These are phyloP conservation scores for Trypanosoma platydactyli DNA, from an alignment of 208 protist genomes.

Conservation along the genomic window DNA sequence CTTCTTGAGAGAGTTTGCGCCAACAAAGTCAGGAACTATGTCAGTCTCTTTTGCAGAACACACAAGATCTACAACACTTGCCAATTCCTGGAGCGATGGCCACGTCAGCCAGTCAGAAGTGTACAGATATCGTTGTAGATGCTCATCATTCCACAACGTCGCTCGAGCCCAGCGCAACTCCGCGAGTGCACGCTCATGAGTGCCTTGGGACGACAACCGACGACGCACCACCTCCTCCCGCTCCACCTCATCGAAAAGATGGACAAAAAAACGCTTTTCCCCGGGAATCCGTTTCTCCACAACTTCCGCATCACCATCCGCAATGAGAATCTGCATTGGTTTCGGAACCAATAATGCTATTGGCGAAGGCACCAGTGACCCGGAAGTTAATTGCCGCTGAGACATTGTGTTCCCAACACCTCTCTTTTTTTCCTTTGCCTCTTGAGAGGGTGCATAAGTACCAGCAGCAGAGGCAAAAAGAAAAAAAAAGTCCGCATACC, in stretches of 20 bases:
- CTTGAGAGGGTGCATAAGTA: background rate
- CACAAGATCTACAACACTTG: conserved; percentile 44
- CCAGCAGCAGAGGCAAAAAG: too few relatives aligned
- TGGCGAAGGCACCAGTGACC: background rate
- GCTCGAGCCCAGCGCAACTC: conserved; percentile 61
- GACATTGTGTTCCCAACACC: background rate
- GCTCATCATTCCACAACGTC: conserved; percentile 43
- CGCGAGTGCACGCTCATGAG: conserved; percentile 37
- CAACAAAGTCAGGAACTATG: conserved; percentile 29
- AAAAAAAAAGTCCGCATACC: too few relatives aligned
- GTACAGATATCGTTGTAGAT: conserved; percentile 46
- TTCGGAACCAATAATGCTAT: conserved; percentile 38
- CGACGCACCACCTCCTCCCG: conserved; percentile 34
- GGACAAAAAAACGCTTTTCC: conserved; percentile 49
- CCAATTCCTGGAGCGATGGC: conserved; percentile 46
- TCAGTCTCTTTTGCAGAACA: conserved; percentile 47
- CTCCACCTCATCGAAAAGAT: conserved; percentile 68
- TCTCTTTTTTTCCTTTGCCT: conserved; percentile 11
- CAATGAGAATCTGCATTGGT: conserved; percentile 36
- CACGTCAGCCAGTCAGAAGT: conserved; percentile 45
- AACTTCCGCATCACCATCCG: conserved; percentile 53
- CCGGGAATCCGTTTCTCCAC: conserved; percentile 32
- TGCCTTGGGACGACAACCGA: background rate
- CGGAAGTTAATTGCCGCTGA: too few relatives aligned
- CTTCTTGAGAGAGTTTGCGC: conserved; percentile 31